A percentile compares a stretch with the other conserved stretches of the same genome.
These are phyloP conservation scores for Zoysia pacifica DNA, from an alignment of 176 grass and related monocot species.

Conservation along the genomic window DNA sequence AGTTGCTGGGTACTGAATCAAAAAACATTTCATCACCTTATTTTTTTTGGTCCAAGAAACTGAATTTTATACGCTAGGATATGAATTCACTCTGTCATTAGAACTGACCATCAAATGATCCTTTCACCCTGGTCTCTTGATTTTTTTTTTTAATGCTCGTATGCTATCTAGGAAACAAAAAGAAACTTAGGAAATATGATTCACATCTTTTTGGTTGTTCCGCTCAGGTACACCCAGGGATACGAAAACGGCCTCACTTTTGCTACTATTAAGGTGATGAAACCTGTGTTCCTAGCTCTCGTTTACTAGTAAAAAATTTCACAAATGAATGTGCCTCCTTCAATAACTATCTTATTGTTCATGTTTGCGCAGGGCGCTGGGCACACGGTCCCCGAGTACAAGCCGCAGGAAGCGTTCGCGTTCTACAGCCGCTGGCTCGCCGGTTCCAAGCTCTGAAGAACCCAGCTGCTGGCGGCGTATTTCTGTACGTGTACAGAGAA, in stretches of 20 bases:
- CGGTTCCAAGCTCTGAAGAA: slow-evolving; percentile 59
- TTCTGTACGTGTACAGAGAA: slow-evolving; percentile 30
- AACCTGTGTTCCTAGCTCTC: slow-evolving; percentile 8
- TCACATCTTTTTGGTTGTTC: slow-evolving; percentile 2
- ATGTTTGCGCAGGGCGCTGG: slow-evolving; percentile 63
- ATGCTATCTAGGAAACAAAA: background rate
- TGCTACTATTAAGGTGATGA: slow-evolving; percentile 81
- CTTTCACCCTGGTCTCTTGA: background rate
- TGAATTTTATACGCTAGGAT: background rate
- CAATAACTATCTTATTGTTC: background rate
- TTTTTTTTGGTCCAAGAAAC: background rate
- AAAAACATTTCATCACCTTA: background rate
- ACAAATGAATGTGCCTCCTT: background rate
- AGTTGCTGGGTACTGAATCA: slow-evolving; percentile 77
- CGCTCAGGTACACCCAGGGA: slow-evolving; percentile 81
- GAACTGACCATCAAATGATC: background rate
- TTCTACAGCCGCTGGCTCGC: slow-evolving; percentile 80
- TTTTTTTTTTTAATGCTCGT: background rate
- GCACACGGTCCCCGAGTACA: slow-evolving; percentile 94
- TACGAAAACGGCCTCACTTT: slow-evolving; percentile 76
- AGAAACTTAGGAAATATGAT: background rate
- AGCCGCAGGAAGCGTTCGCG: slow-evolving; percentile 74
- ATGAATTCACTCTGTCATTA: background rate
- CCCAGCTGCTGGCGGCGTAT: slow-evolving; percentile 4
- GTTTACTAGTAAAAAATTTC: background rate